Percentiles rank a stretch among this genome's conserved stretches.
Conservation (phyloP, 306 rosid species). For the Cercis canadensis region DNA sequence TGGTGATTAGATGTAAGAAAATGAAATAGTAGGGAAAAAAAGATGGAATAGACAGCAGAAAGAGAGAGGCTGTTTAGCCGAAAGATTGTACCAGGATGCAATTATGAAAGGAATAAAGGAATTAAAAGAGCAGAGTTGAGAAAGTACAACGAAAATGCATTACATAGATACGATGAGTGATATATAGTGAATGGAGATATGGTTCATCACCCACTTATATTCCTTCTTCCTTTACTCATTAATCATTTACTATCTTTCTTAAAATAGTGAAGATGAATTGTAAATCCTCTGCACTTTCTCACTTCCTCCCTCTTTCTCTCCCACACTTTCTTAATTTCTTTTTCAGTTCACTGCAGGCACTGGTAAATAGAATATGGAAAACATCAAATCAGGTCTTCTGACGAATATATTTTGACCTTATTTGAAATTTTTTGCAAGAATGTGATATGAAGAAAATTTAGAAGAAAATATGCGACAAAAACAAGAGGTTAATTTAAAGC, state of each 20-base stretch:
- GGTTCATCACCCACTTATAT: constrained; percentile 9
- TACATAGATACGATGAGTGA: constrained; percentile 16
- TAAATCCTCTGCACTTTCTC: constrained; percentile 4
- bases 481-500: no score
- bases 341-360: constrained; percentile 5
- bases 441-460: background rate
- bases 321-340: no score
- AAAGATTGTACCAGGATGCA: constrained; percentile 34
- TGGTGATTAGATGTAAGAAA: constrained; percentile 8
- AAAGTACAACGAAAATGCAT: constrained; percentile 39
- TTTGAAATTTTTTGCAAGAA: constrained; percentile 1
- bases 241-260: constrained; percentile 24
- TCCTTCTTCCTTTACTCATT: constrained; percentile 26
- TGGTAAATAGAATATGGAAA: constrained; percentile 27
- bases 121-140: constrained; percentile 29
- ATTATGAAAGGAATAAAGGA: constrained; percentile 24
- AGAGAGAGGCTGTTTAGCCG: constrained; percentile 38
- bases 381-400: constrained; percentile 31
- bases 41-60: constrained; percentile 23
- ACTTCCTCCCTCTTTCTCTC: background rate
- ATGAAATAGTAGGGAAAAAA: background rate
- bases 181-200: constrained; percentile 25
- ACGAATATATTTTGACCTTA: background rate
- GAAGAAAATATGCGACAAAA: no score
- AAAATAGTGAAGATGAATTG: constrained; percentile 20